Conservation (phyloP, 2,329 filamentous ascomycete species). For the Domatiomyces catenatus region DNA sequence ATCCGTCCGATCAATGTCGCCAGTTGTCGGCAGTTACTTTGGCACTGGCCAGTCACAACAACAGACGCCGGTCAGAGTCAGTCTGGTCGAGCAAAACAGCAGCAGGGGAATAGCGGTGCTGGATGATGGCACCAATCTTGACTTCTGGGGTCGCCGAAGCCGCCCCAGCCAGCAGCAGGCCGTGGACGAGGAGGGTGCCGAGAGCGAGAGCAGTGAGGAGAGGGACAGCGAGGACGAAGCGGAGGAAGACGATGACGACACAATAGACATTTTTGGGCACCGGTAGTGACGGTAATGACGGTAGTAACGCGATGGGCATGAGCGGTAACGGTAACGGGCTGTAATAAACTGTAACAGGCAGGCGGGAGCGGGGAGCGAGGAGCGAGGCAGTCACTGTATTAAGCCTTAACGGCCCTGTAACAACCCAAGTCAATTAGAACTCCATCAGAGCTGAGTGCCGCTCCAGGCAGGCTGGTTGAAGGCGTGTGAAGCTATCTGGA, state of each 20-base stretch:
- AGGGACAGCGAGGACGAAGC: conserved; percentile 32
- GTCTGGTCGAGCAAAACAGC: conserved; percentile 11
- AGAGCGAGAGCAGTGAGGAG: conserved; percentile 20
- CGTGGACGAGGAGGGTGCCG: conserved; percentile 19
- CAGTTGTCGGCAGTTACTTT: conserved; percentile 32
- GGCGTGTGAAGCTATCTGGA: too few species aligned
- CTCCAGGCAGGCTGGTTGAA: too few species aligned
- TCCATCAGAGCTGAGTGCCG: too few species aligned
- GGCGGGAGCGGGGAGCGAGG: too few species aligned
- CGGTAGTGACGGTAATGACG: not conserved
- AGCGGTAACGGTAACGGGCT: too few species aligned
- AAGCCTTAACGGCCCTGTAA: too few species aligned
- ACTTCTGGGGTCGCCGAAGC: conserved; percentile 40
- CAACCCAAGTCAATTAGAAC: too few species aligned
- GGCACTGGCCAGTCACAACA: conserved; percentile 23
- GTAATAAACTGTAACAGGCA: too few species aligned
- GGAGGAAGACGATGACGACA: conserved; percentile 28
- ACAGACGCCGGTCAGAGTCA: conserved; percentile 12
- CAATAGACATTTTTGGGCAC: not conserved
- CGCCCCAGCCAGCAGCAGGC: conserved; percentile 20
- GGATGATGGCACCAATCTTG: conserved; percentile 42
- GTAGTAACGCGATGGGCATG: too few species aligned
- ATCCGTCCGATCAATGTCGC: conserved; percentile 25
- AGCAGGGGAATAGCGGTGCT: conserved; percentile 23
- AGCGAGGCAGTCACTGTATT: too few species aligned